Percentiles rank a stretch among this genome's conserved stretches.
These are phyloP conservation scores for Angomonas desouzai DNA, from an alignment of 208 protist species.

Conservation along the genomic window DNA sequence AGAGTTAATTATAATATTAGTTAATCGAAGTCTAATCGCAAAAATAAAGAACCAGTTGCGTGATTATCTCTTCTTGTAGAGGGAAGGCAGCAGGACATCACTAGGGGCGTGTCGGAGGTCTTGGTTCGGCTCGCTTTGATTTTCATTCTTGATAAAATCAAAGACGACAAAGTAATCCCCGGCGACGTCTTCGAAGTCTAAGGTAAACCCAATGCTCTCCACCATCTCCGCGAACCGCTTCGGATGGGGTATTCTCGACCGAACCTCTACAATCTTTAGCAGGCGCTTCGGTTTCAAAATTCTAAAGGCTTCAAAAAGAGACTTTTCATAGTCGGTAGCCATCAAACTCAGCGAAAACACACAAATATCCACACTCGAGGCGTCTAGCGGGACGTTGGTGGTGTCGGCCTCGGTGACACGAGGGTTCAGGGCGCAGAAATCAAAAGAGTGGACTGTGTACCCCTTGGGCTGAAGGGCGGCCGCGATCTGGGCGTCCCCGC, in stretches of 20 bases:
- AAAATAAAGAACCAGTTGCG: background rate
- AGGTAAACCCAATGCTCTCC: conserved; percentile 78
- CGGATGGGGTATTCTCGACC: conserved; percentile 83
- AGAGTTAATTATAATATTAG: conserved; percentile 8
- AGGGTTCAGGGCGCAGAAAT: conserved; percentile 82
- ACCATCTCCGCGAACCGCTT: conserved; percentile 78
- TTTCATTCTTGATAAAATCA: conserved; percentile 85
- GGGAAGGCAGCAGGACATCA: conserved; percentile 87
- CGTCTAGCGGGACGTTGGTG: conserved; percentile 74
- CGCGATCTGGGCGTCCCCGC: conserved; percentile 92
- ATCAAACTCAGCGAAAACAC: conserved; percentile 95
- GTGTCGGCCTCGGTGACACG: conserved; percentile 91
- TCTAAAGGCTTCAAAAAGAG: conserved; percentile 90
- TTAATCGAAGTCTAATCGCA: background rate
- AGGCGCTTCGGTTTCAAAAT: conserved; percentile 84
- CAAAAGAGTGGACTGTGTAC: conserved; percentile 95
- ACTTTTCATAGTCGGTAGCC: conserved; percentile 94
- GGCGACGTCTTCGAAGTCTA: conserved; percentile 74
- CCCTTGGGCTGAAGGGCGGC: conserved; percentile 56
- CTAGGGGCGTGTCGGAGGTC: conserved; percentile 42
- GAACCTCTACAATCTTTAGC: conserved; percentile 93
- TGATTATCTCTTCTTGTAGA: conserved; percentile 95
- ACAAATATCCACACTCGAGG: conserved; percentile 83
- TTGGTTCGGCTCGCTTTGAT: conserved; percentile 35
- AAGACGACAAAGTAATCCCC: conserved; percentile 92